These are phyloP conservation scores for Neurospora sp. DNA, from an alignment of 495 filamentous ascomycete genomes.

Conservation along the genomic window DNA sequence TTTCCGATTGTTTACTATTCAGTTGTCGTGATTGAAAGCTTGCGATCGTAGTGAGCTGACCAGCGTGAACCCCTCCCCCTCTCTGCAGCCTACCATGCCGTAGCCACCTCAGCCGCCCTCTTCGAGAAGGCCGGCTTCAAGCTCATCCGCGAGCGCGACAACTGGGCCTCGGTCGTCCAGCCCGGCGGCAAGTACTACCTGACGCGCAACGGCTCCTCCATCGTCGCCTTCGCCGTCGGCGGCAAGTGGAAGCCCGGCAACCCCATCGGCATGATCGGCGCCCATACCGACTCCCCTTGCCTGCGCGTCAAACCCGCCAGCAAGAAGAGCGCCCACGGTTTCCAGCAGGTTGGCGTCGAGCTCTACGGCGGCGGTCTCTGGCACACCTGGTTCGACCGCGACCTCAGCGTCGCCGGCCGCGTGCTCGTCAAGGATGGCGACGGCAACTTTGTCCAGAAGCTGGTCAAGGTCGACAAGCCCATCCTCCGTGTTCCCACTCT, in stretches of 20 bases:
- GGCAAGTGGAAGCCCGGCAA: slow-evolving; percentile 90
- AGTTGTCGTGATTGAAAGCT: not conserved
- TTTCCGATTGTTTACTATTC: not conserved
- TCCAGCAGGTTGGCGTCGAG: slow-evolving; percentile 90
- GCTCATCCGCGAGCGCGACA: slow-evolving; percentile 82
- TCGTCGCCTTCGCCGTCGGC: slow-evolving; percentile 91
- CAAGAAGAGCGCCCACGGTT: slow-evolving; percentile 76
- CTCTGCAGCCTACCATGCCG: slow-evolving; percentile 80
- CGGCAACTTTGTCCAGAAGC: slow-evolving; percentile 68
- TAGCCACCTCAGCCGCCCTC: slow-evolving; percentile 62
- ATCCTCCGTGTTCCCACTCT: slow-evolving; percentile 87
- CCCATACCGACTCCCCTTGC: slow-evolving; percentile 90
- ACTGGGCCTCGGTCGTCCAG: slow-evolving; percentile 69
- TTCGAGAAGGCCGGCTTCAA: slow-evolving; percentile 75
- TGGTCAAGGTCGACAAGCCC: slow-evolving; percentile 84
- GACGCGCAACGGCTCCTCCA: slow-evolving; percentile 87
- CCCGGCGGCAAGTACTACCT: slow-evolving; percentile 94
- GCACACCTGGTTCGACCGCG: slow-evolving; percentile 90
- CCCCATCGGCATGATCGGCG: slow-evolving; percentile 88
- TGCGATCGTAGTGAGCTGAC: not conserved
- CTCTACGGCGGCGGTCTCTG: slow-evolving; percentile 86
- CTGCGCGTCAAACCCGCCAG: slow-evolving; percentile 89
- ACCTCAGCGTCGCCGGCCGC: slow-evolving; percentile 83
- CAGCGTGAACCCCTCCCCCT: not conserved
- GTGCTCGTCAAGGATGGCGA: slow-evolving; percentile 67